Conservation (phyloP, 495 filamentous ascomycete species). For the Coniosporium apollinis region DNA sequence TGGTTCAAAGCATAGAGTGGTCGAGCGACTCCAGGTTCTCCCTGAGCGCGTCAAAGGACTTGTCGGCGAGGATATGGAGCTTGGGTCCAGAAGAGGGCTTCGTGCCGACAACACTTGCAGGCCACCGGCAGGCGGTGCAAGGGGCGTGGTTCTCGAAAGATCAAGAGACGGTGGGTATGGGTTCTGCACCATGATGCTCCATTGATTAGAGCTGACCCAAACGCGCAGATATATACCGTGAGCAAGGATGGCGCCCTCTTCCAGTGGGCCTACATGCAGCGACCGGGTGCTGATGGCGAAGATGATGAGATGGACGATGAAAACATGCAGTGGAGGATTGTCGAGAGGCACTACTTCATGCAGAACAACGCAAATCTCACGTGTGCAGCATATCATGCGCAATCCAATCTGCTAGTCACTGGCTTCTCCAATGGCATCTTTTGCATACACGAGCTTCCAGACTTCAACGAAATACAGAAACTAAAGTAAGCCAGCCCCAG, state of each 20-base stretch:
- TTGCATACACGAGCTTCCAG: constrained; percentile 86
- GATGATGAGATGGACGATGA: constrained; percentile 42
- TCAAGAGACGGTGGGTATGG: constrained; percentile 50
- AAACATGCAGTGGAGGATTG: constrained; percentile 64
- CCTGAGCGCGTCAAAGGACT: constrained; percentile 73
- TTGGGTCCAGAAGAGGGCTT: constrained; percentile 75
- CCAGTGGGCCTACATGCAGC: constrained; percentile 42
- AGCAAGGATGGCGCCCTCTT: constrained; percentile 54
- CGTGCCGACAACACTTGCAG: constrained; percentile 70
- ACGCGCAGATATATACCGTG: constrained; percentile 36
- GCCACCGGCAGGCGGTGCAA: constrained; percentile 72
- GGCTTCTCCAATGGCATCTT: constrained; percentile 94
- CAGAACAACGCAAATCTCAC: constrained; percentile 76
- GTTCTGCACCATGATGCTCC: not conserved
- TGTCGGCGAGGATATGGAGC: constrained; percentile 91
- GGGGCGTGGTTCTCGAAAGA: constrained; percentile 86
- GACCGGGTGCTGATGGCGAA: constrained; percentile 20
- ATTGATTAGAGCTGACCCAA: constrained; percentile 26
- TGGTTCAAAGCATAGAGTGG: constrained; percentile 75
- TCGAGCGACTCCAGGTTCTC: constrained; percentile 91
- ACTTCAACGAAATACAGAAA: constrained; percentile 88
- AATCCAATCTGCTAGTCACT: constrained; percentile 73
- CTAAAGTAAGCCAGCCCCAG: constrained; percentile 31
- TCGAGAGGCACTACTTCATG: constrained; percentile 76
- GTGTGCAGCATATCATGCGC: constrained; percentile 71